A percentile compares a stretch with the other conserved stretches of the same genome.
Evolutionary conservation across 441 rosid genomes (phyloP).

Genomic region (Sinapis alba): DNA sequence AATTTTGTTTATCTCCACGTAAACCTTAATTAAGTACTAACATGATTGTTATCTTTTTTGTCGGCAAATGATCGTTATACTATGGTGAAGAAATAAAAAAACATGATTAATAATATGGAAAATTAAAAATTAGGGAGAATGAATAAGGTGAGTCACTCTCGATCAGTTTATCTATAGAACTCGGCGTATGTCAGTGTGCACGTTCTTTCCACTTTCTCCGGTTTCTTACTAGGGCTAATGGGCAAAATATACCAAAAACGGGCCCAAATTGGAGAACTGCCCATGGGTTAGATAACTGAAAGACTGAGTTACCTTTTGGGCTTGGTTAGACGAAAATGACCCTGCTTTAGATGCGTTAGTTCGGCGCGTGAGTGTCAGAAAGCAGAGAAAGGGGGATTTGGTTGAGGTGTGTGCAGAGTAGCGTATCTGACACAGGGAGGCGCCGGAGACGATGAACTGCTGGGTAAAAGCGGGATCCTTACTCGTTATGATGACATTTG

Average conservation of each 20-base stretch:
- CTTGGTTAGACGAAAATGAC: too few relatives aligned
- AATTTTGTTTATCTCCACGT: not conserved
- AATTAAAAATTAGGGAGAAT: too few relatives aligned
- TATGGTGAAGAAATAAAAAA: not conserved
- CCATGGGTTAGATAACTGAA: too few relatives aligned
- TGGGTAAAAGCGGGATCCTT: not conserved
- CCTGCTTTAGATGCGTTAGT: too few relatives aligned
- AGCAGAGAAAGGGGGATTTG: not conserved
- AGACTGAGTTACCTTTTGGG: too few relatives aligned
- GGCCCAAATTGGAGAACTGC: too few relatives aligned
- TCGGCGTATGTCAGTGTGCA: constrained; percentile 13
- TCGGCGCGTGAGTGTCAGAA: not conserved
- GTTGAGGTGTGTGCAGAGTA: not conserved
- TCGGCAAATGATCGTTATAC: not conserved
- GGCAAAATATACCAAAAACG: too few relatives aligned
- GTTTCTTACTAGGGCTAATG: too few relatives aligned
- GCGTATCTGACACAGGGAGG: not conserved
- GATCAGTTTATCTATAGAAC: constrained; percentile 2
- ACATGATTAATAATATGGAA: too few relatives aligned
- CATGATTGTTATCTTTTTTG: not conserved
- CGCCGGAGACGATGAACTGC: not conserved
- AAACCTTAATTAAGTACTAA: constrained; percentile 3
- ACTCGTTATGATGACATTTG: too few relatives aligned
- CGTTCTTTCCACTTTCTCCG: constrained; percentile 29
- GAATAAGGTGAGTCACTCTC: not conserved